Base-by-base conservation (phyloP, 371 early-diverging fungal genomes). In the Homolaphlyctis polyrhiza region DNA sequence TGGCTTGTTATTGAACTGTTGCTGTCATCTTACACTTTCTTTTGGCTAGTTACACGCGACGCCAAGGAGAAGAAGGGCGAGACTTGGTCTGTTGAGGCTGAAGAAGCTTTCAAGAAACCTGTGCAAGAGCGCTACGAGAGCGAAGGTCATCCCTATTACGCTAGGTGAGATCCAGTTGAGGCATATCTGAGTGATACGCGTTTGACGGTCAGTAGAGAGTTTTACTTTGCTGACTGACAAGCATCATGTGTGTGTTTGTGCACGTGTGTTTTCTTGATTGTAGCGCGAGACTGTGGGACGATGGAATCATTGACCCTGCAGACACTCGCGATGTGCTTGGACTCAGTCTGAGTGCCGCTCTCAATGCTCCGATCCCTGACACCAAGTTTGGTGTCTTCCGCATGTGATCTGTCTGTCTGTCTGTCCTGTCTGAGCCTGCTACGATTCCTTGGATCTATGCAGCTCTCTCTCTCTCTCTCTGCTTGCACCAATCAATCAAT, bases 361-460 rank as follows among this genome's bases (percentile, higher is more conserved):
- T 93, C 66, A 93, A 94, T 72, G 79, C 85, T 3, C 92, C 90
- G 8, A 85, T 90, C 48, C 79, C 78, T 60, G 76, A 87, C 68
- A 93, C 96, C 11, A 66, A 77, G 32, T 96, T 92, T 86, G 98
- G 98, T 68, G 90, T 98, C 30, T 98, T 98, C 86, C 83, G 98
- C 64, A 98, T 98, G 98, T 98, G 91, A 69, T 4, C 32, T 11
- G 28, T 45, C 45, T 45, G n/a, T n/a, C n/a, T n/a, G n/a, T n/a
- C n/a, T n/a, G n/a, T n/a, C n/a, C n/a, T n/a, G n/a, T n/a, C n/a
- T n/a, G n/a, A n/a, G n/a, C n/a, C n/a, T n/a, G n/a, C n/a, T n/a
- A n/a, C n/a, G n/a, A n/a, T n/a, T n/a, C n/a, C n/a, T n/a, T n/a
- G n/a, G n/a, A n/a, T n/a, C n/a, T n/a, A n/a, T n/a, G n/a, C n/a